Percentiles rank a stretch among this genome's conserved stretches.
Conservation (phyloP, 768 basidiomycete genomes). For the Fistulinella prunicolor region DNA sequence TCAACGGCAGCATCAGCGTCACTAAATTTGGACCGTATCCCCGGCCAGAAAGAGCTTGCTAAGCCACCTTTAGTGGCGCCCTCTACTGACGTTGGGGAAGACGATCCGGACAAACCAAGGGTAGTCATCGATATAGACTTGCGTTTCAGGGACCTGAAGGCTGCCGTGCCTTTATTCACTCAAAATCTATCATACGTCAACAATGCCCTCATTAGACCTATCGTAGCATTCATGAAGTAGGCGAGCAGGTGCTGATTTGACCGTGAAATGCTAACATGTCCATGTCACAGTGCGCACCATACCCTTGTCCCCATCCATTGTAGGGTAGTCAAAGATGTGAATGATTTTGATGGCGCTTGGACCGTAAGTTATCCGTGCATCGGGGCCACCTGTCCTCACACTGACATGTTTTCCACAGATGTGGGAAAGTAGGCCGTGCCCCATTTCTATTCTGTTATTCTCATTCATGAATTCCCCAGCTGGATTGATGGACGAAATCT, state of each 20-base stretch:
- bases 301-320: slow-evolving; percentile 95
- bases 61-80: slow-evolving; percentile 84
- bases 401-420: slow-evolving; percentile 46
- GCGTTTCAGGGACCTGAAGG: slow-evolving; percentile 92
- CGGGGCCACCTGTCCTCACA: not conserved
- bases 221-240: slow-evolving; percentile 98
- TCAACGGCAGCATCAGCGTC: slow-evolving; percentile 55
- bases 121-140: slow-evolving; percentile 90
- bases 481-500: slow-evolving; percentile 89
- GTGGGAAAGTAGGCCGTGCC: slow-evolving; percentile 76
- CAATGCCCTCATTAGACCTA: slow-evolving; percentile 88
- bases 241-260: slow-evolving; percentile 27
- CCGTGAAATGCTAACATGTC: not conserved
- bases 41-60: slow-evolving; percentile 82
- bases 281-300: slow-evolving; percentile 69
- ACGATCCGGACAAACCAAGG: slow-evolving; percentile 38
- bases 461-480: slow-evolving; percentile 44
- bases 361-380: slow-evolving; percentile 58
- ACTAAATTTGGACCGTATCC: slow-evolving; percentile 58
- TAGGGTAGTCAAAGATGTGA: slow-evolving; percentile 75
- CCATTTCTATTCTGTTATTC: not conserved
- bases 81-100: slow-evolving; percentile 34
- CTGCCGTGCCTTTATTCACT: slow-evolving; percentile 90
- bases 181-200: slow-evolving; percentile 88
- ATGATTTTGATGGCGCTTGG: slow-evolving; percentile 95